Evolutionary conservation across 2,329 filamentous ascomycete genomes (phyloP).

Genomic region (Sporothrix pseudoabietina): DNA sequence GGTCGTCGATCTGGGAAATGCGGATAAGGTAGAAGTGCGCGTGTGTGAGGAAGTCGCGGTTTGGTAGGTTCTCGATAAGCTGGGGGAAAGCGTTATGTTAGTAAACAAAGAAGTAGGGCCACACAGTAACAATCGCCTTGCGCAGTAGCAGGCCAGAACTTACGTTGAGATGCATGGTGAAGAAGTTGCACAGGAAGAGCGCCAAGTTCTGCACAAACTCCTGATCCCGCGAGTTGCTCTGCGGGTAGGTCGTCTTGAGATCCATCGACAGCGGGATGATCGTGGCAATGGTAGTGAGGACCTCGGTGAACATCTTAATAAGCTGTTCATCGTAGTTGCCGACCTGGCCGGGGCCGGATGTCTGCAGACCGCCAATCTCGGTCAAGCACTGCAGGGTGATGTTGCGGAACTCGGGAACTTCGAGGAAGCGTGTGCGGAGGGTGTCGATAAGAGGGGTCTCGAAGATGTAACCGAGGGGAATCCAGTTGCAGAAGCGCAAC

Average conservation of each 20-base stretch:
- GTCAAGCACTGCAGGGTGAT: constrained; percentile 95
- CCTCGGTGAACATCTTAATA: constrained; percentile 97
- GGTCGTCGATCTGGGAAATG: constrained; percentile 97
- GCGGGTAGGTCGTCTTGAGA: constrained; percentile 85
- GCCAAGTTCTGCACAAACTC: constrained; percentile 98
- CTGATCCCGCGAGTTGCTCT: constrained; percentile 89
- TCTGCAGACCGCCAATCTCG: constrained; percentile 92
- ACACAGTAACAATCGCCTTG: background rate
- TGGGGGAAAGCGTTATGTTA: constrained; percentile 42
- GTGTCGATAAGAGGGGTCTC: constrained; percentile 97
- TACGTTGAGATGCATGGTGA: constrained; percentile 86
- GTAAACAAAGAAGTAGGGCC: background rate
- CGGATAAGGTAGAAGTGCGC: constrained; percentile 98
- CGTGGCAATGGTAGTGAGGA: constrained; percentile 85
- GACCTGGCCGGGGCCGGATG: constrained; percentile 66
- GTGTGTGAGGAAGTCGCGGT: constrained; percentile 90
- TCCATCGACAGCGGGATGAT: constrained; percentile 91
- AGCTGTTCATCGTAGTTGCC: constrained; percentile 91
- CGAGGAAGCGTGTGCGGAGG: constrained; percentile 85
- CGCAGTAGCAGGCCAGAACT: constrained; percentile 37
- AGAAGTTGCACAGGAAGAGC: constrained; percentile 95
- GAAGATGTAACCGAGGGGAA: constrained; percentile 96
- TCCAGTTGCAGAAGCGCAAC: constrained; percentile 98
- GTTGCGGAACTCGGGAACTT: constrained; percentile 93
- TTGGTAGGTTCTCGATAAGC: constrained; percentile 94